Conservation (phyloP, 2,329 filamentous ascomycete species). For the Pyrenophora seminiperda region DNA sequence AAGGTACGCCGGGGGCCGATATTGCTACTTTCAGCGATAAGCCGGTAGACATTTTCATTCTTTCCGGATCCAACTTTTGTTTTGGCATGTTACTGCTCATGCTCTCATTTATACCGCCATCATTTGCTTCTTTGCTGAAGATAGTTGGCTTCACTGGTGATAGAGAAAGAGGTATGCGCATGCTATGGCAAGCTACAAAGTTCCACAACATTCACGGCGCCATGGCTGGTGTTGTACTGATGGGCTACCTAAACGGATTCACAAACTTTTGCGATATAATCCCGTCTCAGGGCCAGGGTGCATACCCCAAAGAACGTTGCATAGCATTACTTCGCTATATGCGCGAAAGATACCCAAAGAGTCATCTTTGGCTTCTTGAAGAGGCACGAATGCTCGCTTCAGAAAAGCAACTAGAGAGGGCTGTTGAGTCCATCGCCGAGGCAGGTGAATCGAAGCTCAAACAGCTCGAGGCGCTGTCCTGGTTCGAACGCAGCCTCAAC, state of each 20-base stretch:
- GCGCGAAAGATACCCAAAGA: constrained; percentile 78
- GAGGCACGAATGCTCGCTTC: constrained; percentile 78
- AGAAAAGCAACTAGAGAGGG: constrained; percentile 67
- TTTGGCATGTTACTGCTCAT: constrained; percentile 85
- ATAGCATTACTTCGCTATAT: constrained; percentile 71
- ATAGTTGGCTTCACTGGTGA: constrained; percentile 93
- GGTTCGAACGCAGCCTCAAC: constrained; percentile 82
- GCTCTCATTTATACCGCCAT: constrained; percentile 90
- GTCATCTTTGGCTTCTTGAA: constrained; percentile 84
- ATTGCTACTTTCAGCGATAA: constrained; percentile 68
- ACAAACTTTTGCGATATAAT: constrained; percentile 88
- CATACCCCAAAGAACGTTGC: constrained; percentile 73
- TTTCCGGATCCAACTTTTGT: constrained; percentile 86
- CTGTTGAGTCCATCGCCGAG: constrained; percentile 67
- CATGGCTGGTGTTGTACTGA: constrained; percentile 77
- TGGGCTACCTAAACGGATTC: constrained; percentile 88
- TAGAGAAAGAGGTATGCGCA: constrained; percentile 75
- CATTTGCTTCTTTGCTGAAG: constrained; percentile 83
- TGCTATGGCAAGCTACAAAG: constrained; percentile 89
- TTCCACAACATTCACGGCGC: constrained; percentile 92
- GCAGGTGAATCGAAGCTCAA: constrained; percentile 74
- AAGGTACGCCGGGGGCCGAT: constrained; percentile 57
- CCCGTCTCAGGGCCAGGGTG: constrained; percentile 63
- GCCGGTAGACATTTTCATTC: constrained; percentile 83
- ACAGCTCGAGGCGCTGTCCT: constrained; percentile 82